These are phyloP conservation scores for Gyrodon lividus DNA, from an alignment of 768 basidiomycete species.

Conservation along the genomic window DNA sequence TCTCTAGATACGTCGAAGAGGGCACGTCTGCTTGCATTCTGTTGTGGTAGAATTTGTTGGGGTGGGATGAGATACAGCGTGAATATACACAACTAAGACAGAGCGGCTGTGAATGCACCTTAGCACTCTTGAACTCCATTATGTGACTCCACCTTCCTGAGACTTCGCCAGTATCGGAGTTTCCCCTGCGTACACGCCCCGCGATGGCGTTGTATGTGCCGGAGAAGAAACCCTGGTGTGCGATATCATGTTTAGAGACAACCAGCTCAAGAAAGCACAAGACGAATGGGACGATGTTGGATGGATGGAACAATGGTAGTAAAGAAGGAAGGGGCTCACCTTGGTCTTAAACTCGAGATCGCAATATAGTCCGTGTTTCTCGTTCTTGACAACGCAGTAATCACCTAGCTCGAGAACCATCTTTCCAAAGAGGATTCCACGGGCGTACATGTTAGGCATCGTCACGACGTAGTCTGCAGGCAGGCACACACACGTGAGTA, in stretches of 20 bases:
- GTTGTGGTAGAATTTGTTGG: not conserved
- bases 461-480: conserved; percentile 76
- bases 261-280: not conserved
- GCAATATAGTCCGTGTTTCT: conserved; percentile 66
- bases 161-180: conserved; percentile 77
- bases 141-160: conserved; percentile 87
- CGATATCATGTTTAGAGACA: not conserved
- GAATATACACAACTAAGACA: not conserved
- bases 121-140: conserved; percentile 79
- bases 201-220: conserved; percentile 91
- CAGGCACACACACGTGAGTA: not conserved
- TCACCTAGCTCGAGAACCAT: conserved; percentile 98
- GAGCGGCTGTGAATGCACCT: conserved; percentile 42
- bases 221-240: conserved; percentile 85
- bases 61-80: not conserved
- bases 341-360: conserved; percentile 98
- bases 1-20: conserved; percentile 84
- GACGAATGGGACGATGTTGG: not conserved
- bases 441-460: conserved; percentile 98
- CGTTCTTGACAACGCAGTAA: conserved; percentile 80
- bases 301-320: not conserved
- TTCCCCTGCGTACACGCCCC: conserved; percentile 70
- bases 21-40: conserved; percentile 70
- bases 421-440: conserved; percentile 85
- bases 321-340: conserved; percentile 39